A percentile compares a stretch with the other conserved stretches of the same genome.
phyloP scores from a whole-genome alignment of 1,284 basidiomycete species.

The Pterula multifida region DNA sequence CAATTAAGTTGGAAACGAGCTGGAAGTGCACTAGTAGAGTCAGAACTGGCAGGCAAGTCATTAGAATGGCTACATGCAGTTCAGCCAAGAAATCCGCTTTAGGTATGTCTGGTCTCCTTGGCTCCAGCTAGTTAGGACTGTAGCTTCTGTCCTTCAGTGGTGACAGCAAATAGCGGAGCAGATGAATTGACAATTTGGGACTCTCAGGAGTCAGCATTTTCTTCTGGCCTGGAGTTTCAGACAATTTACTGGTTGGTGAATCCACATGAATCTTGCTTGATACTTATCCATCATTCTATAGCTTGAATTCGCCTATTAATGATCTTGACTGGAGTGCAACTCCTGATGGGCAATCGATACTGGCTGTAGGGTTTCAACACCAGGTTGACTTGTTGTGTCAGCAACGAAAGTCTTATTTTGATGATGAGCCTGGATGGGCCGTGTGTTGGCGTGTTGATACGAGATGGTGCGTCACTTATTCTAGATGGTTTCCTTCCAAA shows the following conservation, averaged over 20 bases:
- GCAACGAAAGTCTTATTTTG: constrained; percentile 82
- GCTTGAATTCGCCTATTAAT: constrained; percentile 42
- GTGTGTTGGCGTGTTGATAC: constrained; percentile 65
- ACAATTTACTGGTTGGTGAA: constrained; percentile 44
- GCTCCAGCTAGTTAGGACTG: constrained; percentile 5
- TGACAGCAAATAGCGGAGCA: constrained; percentile 27
- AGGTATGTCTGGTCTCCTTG: constrained; percentile 27
- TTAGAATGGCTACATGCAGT: constrained; percentile 68
- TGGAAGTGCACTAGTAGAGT: constrained; percentile 71
- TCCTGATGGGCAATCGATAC: constrained; percentile 76
- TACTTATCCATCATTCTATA: constrained; percentile 14
- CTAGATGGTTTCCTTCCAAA: constrained; percentile 3
- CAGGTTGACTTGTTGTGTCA: constrained; percentile 77
- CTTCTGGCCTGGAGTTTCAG: constrained; percentile 74
- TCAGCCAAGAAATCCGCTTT: constrained; percentile 83
- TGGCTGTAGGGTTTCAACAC: constrained; percentile 75
- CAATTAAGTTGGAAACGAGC: constrained; percentile 17
- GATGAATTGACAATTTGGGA: constrained; percentile 90
- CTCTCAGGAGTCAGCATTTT: constrained; percentile 87
- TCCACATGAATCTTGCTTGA: background rate
- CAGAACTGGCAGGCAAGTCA: constrained; percentile 43
- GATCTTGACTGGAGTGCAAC: constrained; percentile 91
- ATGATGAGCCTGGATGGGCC: constrained; percentile 70
- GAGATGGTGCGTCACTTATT: constrained; percentile 30
- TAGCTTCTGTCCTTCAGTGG: constrained; percentile 19